These are phyloP conservation scores for Sclerotinia borealis DNA, from an alignment of 2,329 filamentous ascomycete genomes.

Conservation along the genomic window DNA sequence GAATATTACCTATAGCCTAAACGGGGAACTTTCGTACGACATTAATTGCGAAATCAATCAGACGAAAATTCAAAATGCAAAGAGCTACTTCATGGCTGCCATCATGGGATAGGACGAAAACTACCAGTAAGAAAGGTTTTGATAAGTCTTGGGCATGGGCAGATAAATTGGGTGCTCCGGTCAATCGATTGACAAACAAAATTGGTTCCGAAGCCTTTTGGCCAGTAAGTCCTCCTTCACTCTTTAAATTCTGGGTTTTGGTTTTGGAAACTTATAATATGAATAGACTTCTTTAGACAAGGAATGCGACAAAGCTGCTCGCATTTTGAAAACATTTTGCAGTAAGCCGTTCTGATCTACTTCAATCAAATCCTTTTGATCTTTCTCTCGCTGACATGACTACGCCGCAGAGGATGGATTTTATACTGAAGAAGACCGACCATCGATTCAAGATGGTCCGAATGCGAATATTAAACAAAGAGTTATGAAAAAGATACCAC, in stretches of 20 bases:
- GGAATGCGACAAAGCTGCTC: slow-evolving; percentile 84
- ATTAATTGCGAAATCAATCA: slow-evolving; percentile 23
- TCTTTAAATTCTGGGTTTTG: neutral
- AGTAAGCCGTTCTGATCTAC: slow-evolving; percentile 46
- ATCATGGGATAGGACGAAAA: slow-evolving; percentile 50
- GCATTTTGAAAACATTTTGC: slow-evolving; percentile 86
- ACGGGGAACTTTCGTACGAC: slow-evolving; percentile 12
- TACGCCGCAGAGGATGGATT: slow-evolving; percentile 55
- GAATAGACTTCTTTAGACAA: slow-evolving; percentile 62
- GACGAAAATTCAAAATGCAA: slow-evolving; percentile 28
- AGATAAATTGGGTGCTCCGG: slow-evolving; percentile 64
- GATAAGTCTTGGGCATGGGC: slow-evolving; percentile 65
- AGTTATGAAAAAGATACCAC: slow-evolving; percentile 71
- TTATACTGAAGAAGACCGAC: slow-evolving; percentile 47
- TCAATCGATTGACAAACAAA: slow-evolving; percentile 77
- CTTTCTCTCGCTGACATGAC: slow-evolving; percentile 1
- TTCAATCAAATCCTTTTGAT: slow-evolving; percentile 3
- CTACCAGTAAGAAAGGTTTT: slow-evolving; percentile 58
- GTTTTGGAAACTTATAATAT: neutral
- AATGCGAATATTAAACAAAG: slow-evolving; percentile 48
- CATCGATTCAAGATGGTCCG: slow-evolving; percentile 31
- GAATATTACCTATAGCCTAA: slow-evolving; percentile 13
- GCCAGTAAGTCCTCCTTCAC: slow-evolving; percentile 41
- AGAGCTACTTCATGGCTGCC: slow-evolving; percentile 31
- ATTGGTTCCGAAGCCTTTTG: slow-evolving; percentile 77